Conservation (phyloP, 2,329 filamentous ascomycete genomes). For the Colletotrichum neosansevieriae region DNA sequence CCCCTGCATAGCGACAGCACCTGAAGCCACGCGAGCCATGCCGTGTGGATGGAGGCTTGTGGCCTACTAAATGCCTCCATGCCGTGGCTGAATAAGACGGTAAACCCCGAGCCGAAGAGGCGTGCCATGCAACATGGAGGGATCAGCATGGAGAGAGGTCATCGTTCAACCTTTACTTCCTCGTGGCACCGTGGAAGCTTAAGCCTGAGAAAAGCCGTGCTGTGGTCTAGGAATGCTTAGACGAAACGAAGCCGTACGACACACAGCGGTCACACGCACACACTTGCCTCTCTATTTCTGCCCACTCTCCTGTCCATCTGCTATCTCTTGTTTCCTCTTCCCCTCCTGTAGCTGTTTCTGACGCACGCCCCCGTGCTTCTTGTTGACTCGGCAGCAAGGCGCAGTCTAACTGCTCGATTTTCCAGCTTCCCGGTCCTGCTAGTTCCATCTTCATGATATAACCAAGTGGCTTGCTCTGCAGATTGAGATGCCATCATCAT, state of each 20-base stretch:
- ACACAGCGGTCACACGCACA: no score
- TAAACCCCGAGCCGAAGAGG: neutral
- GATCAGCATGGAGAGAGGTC: neutral
- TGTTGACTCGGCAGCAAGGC: conserved; percentile 36
- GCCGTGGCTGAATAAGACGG: neutral
- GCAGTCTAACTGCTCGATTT: conserved; percentile 22
- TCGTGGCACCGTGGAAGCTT: neutral
- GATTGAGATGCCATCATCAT: neutral
- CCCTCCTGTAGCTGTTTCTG: conserved; percentile 18
- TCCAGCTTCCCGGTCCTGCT: conserved; percentile 15
- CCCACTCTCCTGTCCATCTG: no score
- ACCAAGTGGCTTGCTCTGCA: conserved; percentile 23
- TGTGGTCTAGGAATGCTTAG: neutral
- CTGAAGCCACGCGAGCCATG: neutral
- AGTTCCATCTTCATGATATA: conserved; percentile 17
- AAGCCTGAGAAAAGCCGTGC: conserved; percentile 8
- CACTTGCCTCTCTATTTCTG: no score
- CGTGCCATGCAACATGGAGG: neutral
- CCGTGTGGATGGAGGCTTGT: conserved; percentile 9
- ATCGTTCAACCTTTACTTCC: neutral
- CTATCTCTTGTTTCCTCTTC: conserved; percentile 2
- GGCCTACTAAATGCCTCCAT: neutral
- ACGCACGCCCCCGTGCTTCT: conserved; percentile 27
- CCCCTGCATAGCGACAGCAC: conserved; percentile 9
- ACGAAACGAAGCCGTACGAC: no score